phyloP scores from a whole-genome alignment of 805 yeast genomes.

The Wickerhamiella parazyma region DNA sequence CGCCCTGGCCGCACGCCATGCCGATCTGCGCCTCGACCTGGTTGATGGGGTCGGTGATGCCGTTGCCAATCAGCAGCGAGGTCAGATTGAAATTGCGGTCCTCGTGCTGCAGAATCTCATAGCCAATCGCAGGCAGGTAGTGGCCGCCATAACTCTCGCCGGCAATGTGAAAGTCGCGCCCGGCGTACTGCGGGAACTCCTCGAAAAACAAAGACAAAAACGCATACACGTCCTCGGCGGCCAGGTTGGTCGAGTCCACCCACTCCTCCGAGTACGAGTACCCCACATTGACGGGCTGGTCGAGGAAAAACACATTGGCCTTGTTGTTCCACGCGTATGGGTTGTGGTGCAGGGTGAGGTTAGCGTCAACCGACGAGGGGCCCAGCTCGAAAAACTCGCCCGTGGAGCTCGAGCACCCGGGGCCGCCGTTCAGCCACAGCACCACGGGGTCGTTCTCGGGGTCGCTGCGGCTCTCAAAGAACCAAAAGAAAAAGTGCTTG shows the following conservation, averaged over 20 bases:
- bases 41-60: conserved; percentile 72
- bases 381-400: conserved; percentile 92
- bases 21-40: conserved; percentile 77
- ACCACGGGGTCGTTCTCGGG: conserved; percentile 76
- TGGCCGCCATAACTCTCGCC: conserved; percentile 98
- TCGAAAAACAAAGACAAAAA: conserved; percentile 78
- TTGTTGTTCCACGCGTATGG: conserved; percentile 87
- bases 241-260: conserved; percentile 31
- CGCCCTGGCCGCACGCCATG: conserved; percentile 92
- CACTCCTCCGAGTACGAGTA: conserved; percentile 49
- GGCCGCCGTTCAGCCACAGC: conserved; percentile 92
- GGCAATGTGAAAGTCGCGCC: conserved; percentile 64
- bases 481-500: conserved; percentile 89
- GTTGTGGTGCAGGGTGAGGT: conserved; percentile 59
- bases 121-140: conserved; percentile 77
- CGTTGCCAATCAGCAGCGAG: conserved; percentile 85
- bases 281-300: conserved; percentile 93
- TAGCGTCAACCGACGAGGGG: conserved; percentile 64
- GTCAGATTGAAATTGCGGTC: conserved; percentile 58
- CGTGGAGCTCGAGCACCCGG: conserved; percentile 86
- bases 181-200: conserved; percentile 65
- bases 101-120: conserved; percentile 41
- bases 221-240: conserved; percentile 81
- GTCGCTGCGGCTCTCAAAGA: conserved; percentile 72
- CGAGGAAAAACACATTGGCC: conserved; percentile 84